Evolutionary conservation across 495 filamentous ascomycete species (phyloP).

Genomic region (Penicillium chermesinum): DNA sequence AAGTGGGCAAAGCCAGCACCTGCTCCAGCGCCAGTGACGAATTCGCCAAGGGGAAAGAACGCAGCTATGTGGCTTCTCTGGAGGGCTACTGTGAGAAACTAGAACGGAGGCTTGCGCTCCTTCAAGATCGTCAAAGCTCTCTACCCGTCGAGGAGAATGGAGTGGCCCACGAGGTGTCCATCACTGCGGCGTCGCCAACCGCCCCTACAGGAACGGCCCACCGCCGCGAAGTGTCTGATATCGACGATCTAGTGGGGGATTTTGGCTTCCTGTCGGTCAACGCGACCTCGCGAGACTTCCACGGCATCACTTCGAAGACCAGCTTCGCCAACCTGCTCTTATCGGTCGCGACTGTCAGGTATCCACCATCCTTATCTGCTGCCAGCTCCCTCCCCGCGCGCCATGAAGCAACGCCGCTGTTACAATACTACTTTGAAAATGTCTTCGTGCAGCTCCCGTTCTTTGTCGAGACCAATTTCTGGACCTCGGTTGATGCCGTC

Average conservation of each 20-base stretch:
- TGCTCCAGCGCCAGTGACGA: conserved; percentile 94
- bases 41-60: conserved; percentile 88
- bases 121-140: conserved; percentile 51
- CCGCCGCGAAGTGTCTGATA: conserved; percentile 62
- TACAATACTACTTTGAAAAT: conserved; percentile 79
- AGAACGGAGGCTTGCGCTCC: conserved; percentile 61
- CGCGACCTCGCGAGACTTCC: conserved; percentile 86
- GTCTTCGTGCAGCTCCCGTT: conserved; percentile 74
- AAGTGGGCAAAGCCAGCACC: conserved; percentile 68
- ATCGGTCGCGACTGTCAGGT: conserved; percentile 63
- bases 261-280: conserved; percentile 86
- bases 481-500: conserved; percentile 69
- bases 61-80: conserved; percentile 89
- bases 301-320: conserved; percentile 76
- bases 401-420: conserved; percentile 55
- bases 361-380: conserved; percentile 52
- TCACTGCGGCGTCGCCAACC: conserved; percentile 40
- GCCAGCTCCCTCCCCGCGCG: conserved; percentile 59
- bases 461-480: conserved; percentile 69
- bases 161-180: conserved; percentile 53
- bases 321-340: conserved; percentile 81
- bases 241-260: conserved; percentile 75
- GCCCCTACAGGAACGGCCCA: conserved; percentile 30
- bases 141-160: conserved; percentile 54
- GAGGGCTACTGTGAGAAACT: conserved; percentile 84